phyloP scores from a whole-genome alignment of 345 rosid genomes.

The Sisymbrium altissimum region DNA sequence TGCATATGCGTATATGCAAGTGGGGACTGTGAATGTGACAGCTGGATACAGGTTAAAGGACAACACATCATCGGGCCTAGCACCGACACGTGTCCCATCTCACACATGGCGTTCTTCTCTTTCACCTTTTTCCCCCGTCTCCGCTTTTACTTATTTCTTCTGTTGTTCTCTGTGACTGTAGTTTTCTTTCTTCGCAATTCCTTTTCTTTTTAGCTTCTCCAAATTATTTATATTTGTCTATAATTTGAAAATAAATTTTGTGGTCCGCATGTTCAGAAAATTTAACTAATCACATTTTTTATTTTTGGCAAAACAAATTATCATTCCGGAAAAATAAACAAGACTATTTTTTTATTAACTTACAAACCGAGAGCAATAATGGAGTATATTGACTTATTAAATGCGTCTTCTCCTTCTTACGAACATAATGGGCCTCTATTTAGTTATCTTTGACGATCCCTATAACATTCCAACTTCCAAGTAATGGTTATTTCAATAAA shows the following conservation, averaged over 20 bases:
- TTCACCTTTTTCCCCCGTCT: not conserved
- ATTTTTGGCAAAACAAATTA: too few species aligned
- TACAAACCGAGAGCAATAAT: not conserved
- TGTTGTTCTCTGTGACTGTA: too few species aligned
- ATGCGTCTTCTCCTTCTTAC: not conserved
- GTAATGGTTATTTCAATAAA: not conserved
- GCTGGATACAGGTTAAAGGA: conserved; percentile 31
- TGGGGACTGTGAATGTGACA: conserved; percentile 32
- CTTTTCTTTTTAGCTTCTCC: not conserved
- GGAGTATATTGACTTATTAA: not conserved
- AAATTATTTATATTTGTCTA: not conserved
- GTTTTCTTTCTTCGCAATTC: not conserved
- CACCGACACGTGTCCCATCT: conserved; percentile 35
- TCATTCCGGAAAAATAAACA: not conserved
- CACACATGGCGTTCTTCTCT: conserved; percentile 32
- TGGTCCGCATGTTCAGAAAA: not conserved
- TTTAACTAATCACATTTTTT: not conserved
- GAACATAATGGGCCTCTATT: conserved; percentile 20
- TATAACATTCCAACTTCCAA: conserved; percentile 16
- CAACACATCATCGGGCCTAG: conserved; percentile 27
- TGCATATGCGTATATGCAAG: not conserved
- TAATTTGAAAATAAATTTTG: not conserved
- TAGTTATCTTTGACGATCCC: conserved; percentile 25
- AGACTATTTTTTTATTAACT: not conserved
- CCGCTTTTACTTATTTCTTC: not conserved